Percentiles rank a stretch among this genome's conserved stretches.
Evolutionary conservation across 2,329 filamentous ascomycete species (phyloP).

Genomic region (Sporothrix phasma): DNA sequence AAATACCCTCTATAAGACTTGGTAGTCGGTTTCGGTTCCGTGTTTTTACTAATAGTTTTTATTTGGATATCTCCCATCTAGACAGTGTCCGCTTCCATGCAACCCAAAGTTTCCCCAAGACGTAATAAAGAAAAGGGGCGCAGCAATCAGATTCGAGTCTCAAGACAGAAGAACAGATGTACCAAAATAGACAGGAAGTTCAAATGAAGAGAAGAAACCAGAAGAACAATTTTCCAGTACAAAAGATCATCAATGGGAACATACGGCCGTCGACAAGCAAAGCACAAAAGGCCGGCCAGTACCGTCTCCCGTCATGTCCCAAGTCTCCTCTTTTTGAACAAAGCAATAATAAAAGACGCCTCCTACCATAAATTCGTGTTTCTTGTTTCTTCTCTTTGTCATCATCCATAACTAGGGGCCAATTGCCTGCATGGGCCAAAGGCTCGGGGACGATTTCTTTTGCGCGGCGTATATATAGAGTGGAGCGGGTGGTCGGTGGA

Average conservation of each 20-base stretch:
- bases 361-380: slow-evolving; percentile 3
- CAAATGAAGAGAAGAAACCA: background rate
- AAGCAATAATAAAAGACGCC: background rate
- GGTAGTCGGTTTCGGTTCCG: too few species aligned
- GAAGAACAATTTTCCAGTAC: background rate
- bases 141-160: background rate
- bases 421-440: background rate
- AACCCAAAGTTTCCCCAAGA: background rate
- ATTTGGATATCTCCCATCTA: slow-evolving; percentile 10
- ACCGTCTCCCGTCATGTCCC: too few species aligned
- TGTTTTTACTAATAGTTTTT: background rate
- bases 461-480: slow-evolving; percentile 10
- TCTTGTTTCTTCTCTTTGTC: background rate
- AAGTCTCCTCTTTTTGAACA: background rate
- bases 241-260: background rate
- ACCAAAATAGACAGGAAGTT: slow-evolving; percentile 1
- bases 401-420: background rate
- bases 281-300: background rate
- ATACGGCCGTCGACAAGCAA: background rate
- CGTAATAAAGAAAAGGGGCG: background rate
- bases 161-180: background rate
- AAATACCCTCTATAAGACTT: too few species aligned
- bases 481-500: slow-evolving; percentile 12
- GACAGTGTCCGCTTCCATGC: slow-evolving; percentile 15
- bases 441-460: slow-evolving; percentile 2